Evolutionary conservation across 768 basidiomycete species (phyloP), one percentile per base, ranked within the genome.

Genomic region (Terana coerulea): DNA sequence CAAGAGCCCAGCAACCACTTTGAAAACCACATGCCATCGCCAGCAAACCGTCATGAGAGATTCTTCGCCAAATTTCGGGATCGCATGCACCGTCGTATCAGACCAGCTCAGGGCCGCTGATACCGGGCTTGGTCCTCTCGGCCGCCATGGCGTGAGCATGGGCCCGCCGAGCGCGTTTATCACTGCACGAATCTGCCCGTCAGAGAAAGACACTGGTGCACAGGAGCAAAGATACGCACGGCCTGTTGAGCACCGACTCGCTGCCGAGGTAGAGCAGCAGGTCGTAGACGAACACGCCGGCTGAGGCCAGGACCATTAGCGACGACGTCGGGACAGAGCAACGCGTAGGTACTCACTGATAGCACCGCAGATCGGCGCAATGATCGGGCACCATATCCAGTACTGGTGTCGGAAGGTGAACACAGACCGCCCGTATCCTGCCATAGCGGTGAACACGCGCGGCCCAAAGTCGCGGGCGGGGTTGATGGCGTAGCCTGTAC

Each of bases 381-480:
- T 65, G 19, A 84, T 60, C 3, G 83, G 79, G 58, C 80, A 80
- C 86, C 86, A 88, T 29, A 88, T 51, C 86, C 85, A 88, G 60
- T 87, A 88, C 50, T 88, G 84, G 58, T 72, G 76, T 54, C 66
- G 61, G 50, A 61, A 69, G 34, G 60, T 52, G 62, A 51, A 33
- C 3, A 25, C 34, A 29, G 34, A 21, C 7, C 34, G 66, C 19
- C 84, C 84, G 58, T 86, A 88, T 19, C 86, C 86, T 5, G 75
- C 83, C 80, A 87, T 85, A 6, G 84, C 76, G 1, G 83, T 85
- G 61, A 86, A 64, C 28, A 86, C 56, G 6, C 86, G 75, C 2
- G 86, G 86, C 8, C 86, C 86, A 29, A 88, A 68, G 67, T 88
- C 86, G 61, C 86, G 81, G 29, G 85, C 83, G 34, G 86, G 86